phyloP scores from a whole-genome alignment of 1,139 yeast genomes.

The Pichia inconspicua region DNA sequence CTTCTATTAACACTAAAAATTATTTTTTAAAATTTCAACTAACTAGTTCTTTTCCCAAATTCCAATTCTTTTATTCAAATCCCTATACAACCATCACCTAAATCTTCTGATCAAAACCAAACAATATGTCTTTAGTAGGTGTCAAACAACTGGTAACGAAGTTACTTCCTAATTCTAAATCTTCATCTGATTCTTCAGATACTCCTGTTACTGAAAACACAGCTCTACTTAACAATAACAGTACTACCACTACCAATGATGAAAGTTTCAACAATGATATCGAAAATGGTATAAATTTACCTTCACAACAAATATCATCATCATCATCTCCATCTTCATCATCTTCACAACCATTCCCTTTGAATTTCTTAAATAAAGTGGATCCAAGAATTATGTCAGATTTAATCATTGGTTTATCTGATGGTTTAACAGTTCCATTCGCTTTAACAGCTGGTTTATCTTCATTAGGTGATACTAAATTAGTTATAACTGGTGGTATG shows the following conservation, averaged over 20 bases:
- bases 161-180: background rate
- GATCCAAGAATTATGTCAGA: constrained; percentile 77
- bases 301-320: background rate
- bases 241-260: background rate
- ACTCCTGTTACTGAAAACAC: constrained; percentile 1
- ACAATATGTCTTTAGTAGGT: constrained; percentile 8
- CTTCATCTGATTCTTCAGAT: background rate
- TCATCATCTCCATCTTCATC: background rate
- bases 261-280: background rate
- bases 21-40: too few species aligned
- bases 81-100: too few species aligned
- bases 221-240: background rate
- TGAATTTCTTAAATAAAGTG: constrained; percentile 20
- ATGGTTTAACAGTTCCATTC: constrained; percentile 78
- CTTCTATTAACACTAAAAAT: too few species aligned
- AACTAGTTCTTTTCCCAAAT: too few species aligned
- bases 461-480: constrained; percentile 63
- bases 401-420: constrained; percentile 69
- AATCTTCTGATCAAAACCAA: too few species aligned
- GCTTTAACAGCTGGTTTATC: constrained; percentile 79
- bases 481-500: constrained; percentile 80
- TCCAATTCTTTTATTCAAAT: too few species aligned
- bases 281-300: background rate
- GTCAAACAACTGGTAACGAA: constrained; percentile 5
- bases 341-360: constrained; percentile 4